Conservation (phyloP, 805 yeast species). For the Candida tibetensis region DNA sequence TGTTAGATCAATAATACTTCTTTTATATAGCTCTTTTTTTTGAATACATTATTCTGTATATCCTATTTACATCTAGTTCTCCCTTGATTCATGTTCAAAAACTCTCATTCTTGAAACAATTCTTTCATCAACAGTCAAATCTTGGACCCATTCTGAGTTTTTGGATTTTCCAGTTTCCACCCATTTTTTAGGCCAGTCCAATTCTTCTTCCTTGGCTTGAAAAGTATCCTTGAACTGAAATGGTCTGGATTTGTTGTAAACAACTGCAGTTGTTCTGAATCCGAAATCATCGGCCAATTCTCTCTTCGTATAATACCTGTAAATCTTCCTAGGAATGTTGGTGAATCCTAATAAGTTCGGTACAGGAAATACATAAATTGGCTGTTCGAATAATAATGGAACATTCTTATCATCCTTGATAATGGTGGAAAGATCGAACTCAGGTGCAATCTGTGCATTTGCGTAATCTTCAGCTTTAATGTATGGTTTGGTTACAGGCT, state of each 20-base stretch:
- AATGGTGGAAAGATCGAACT: slow-evolving; percentile 41
- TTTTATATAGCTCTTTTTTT: too few species aligned
- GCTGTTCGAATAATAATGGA: slow-evolving; percentile 70
- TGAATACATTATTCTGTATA: too few species aligned
- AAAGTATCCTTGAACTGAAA: slow-evolving; percentile 45
- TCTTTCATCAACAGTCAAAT: slow-evolving; percentile 66
- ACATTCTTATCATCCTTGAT: slow-evolving; percentile 35
- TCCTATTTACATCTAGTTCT: slow-evolving; percentile 3
- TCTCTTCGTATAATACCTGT: slow-evolving; percentile 74
- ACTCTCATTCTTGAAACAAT: slow-evolving; percentile 53
- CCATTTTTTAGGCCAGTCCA: slow-evolving; percentile 88
- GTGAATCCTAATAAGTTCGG: slow-evolving; percentile 79
- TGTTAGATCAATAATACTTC: too few species aligned
- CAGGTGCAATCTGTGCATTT: slow-evolving; percentile 56
- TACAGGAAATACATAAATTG: slow-evolving; percentile 70
- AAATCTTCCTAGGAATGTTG: slow-evolving; percentile 71
- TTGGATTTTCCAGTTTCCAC: slow-evolving; percentile 69
- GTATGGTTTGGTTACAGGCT: slow-evolving; percentile 61
- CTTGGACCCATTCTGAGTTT: slow-evolving; percentile 85
- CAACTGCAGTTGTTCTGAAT: slow-evolving; percentile 49
- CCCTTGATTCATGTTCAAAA: slow-evolving; percentile 25
- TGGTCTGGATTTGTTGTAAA: slow-evolving; percentile 52
- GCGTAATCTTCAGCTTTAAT: slow-evolving; percentile 59
- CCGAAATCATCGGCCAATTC: slow-evolving; percentile 67
- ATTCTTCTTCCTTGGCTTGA: slow-evolving; percentile 60